Conservation (phyloP, 352 stramenopile species). For the Globisporangium yorkense region DNA sequence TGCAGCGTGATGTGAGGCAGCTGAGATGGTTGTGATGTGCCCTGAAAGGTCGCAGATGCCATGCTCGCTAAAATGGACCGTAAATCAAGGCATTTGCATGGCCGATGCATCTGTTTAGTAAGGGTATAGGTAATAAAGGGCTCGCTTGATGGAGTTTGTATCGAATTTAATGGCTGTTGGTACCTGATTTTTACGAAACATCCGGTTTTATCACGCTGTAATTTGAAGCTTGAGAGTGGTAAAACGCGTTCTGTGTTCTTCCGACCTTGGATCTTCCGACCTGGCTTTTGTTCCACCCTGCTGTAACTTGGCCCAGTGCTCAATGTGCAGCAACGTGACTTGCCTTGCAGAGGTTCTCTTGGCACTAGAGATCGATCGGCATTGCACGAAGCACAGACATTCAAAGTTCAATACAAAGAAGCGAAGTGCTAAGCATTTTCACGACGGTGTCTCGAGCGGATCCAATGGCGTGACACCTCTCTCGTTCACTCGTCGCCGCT, state of each 20-base stretch:
- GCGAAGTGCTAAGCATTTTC: not conserved
- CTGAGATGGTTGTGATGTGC: not conserved
- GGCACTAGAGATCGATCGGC: too few species aligned
- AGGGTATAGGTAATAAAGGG: too few species aligned
- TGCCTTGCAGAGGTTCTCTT: too few species aligned
- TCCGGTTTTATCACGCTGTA: too few species aligned
- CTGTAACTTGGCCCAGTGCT: too few species aligned
- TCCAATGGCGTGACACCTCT: not conserved
- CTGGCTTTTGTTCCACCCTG: too few species aligned
- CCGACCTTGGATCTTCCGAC: too few species aligned
- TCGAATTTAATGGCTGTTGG: too few species aligned
- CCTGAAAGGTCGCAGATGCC: not conserved
- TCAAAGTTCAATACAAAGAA: not conserved
- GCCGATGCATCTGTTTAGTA: not conserved
- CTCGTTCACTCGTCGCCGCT: constrained; percentile 3
- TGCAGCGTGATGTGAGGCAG: not conserved
- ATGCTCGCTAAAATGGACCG: not conserved
- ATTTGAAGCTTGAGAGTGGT: too few species aligned
- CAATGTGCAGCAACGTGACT: too few species aligned
- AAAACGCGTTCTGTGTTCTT: too few species aligned
- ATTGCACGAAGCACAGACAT: not conserved
- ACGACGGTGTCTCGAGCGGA: not conserved
- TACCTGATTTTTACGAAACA: not conserved
- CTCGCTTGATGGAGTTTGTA: too few species aligned
- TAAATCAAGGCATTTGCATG: not conserved